Evolutionary conservation across 2,329 filamentous ascomycete genomes (phyloP), one percentile per base, ranked within the genome.

Genomic region (Plectosphaerella cucumerina): DNA sequence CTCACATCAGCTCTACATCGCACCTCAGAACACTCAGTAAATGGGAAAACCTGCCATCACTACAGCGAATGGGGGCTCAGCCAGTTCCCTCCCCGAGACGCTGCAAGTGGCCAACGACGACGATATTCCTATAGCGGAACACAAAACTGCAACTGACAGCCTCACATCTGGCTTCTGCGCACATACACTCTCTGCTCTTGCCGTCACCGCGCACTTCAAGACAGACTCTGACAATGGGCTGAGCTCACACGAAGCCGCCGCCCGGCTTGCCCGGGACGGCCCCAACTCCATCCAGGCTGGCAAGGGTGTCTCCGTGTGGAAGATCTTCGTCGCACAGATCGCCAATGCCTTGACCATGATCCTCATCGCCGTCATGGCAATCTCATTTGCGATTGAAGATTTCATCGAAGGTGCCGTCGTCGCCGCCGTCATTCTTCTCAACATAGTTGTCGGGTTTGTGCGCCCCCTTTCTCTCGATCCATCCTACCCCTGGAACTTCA

Each of bases 261-360:
- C 75, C 72, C 86, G 86, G 66, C 77, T 89, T 62, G 70, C 70
- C 67, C 75, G 77, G 64, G 74, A 88, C 78, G 87, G 86, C 59
- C 77, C 80, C 60, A 90, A 90, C 73, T 78, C 78, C 65, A 81
- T 90, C 73, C 81, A 86, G 70, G 81, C 82, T 70, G 81, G 84
- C 74, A 82, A 85, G 71, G 82, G 84, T 69, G 70, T 86, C 71
- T 89, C 86, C 69, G 62, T 86, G 69, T 88, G 85, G 82, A 81
- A 86, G 72, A 87, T 90, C 72, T 78, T 90, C 71, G 69, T 90
- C 70, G 86, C 85, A 64, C 86, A 90, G 73, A 80, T 89, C 60
- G 87, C 86, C 58, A 90, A 90, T 72, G 87, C 85, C 71, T 74
- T 90, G 70, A 90, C 86, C 56, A 76, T 87, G 65, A 84, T 89